Conservation (phyloP, 164 flowering plant species). For the Berberis thunbergii region DNA sequence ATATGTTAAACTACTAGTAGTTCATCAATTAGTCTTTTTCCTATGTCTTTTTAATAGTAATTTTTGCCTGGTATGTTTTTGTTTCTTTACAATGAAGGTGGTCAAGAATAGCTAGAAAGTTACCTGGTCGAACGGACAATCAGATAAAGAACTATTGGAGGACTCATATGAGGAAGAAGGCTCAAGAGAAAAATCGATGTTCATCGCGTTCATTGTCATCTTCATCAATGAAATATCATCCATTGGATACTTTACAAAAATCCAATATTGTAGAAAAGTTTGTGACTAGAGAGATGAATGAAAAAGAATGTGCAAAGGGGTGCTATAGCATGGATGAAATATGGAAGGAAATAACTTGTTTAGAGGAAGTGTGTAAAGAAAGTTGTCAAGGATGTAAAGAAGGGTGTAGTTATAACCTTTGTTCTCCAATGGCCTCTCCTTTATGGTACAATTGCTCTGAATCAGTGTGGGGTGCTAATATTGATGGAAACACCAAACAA, state of each 20-base stretch:
- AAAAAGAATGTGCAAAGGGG: conserved; percentile 21
- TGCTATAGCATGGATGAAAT: conserved; percentile 77
- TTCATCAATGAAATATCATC: conserved; percentile 8
- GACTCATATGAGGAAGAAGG: conserved; percentile 85
- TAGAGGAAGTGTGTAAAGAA: conserved; percentile 27
- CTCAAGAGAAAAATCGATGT: conserved; percentile 60
- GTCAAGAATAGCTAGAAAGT: conserved; percentile 84
- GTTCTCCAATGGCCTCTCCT: conserved; percentile 44
- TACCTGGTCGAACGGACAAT: conserved; percentile 93
- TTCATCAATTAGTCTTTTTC: not conserved
- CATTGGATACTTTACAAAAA: not conserved
- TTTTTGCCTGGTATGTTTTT: not conserved
- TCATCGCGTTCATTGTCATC: conserved; percentile 26
- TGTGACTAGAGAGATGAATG: conserved; percentile 9
- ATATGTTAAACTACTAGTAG: not conserved
- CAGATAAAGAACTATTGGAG: conserved; percentile 99
- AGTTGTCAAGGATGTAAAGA: conserved; percentile 16
- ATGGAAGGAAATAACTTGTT: conserved; percentile 72
- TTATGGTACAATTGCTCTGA: conserved; percentile 56
- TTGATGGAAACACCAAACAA: too few relatives aligned
- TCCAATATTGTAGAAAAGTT: conserved; percentile 23
- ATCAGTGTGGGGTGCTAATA: conserved; percentile 36
- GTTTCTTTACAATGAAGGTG: conserved; percentile 35
- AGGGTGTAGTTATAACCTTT: conserved; percentile 23
- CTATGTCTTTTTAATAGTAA: not conserved